Base-by-base conservation (phyloP, 257 asterid species). In the Leonotis leonurus region DNA sequence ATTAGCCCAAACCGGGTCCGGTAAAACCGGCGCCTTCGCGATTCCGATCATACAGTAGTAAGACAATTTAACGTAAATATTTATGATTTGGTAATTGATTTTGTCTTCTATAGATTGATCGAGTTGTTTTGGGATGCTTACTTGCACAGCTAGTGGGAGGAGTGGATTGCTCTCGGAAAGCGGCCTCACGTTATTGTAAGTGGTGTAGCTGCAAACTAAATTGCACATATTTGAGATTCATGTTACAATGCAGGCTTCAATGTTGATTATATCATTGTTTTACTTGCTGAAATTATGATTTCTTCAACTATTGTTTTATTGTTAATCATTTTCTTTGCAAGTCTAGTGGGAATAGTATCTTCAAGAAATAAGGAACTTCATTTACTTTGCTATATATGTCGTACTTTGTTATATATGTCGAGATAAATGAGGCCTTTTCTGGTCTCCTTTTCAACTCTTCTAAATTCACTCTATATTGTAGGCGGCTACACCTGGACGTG, bases 401-500 rank as follows among this genome's bases (percentile, higher is more conserved):
- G 1, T 54, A 9, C 35, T 25, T 46, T 36, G 49, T 16, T 14
- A 32, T 55, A 5, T 16, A 27, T 50, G 43, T 57, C n/a, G 27
- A 16, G 27, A 29, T 16, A 4, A 44, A 27, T 21, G 37, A n/a
- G 20, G n/a, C 10, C 20, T 37, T 20, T 61, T 16, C 56, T 54
- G 13, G 2, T n/a, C 43, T 14, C 37, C 11, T 18, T 55, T 50
- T 22, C 2, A 25, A 26, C 22, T 26, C 3, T 27, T 21, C 45
- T 57, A 45, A 41, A 18, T 17, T 6, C 43, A 8, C 9, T 64
- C 3, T 44, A 12, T 62, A n/a, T 54, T 79, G 46, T 63, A 92
- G 98, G 97, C 85, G 68, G 98, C 95, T 65, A 89, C 97, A 12
- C 98, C 98, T 78, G 98, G 97, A 3, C 96, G 93, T 44, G 90